Evolutionary conservation across 2,329 filamentous ascomycete species (phyloP).

Genomic region (Hirsutella minnesotensis): DNA sequence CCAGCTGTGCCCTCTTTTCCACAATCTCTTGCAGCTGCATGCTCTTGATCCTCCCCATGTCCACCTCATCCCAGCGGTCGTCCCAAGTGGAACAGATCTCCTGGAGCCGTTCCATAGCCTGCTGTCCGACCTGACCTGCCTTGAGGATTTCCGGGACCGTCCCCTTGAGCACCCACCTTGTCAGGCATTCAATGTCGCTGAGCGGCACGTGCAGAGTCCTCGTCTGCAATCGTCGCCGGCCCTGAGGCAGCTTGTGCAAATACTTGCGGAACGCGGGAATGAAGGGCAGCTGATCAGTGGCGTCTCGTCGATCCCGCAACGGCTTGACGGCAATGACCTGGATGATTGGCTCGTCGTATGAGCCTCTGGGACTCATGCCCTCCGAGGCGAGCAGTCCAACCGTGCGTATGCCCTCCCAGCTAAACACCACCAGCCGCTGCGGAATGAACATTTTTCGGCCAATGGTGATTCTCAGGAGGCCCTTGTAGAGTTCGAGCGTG

Average conservation of each 20-base stretch:
- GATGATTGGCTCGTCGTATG: slow-evolving; percentile 50
- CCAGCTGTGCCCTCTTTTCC: slow-evolving; percentile 55
- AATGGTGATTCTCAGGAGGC: slow-evolving; percentile 66
- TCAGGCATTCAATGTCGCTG: slow-evolving; percentile 74
- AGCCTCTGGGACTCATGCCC: slow-evolving; percentile 51
- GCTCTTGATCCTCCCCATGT: slow-evolving; percentile 72
- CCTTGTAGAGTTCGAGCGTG: slow-evolving; percentile 70
- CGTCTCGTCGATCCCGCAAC: slow-evolving; percentile 55
- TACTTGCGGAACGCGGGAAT: slow-evolving; percentile 56
- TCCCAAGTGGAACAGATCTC: slow-evolving; percentile 66
- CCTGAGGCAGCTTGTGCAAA: slow-evolving; percentile 56
- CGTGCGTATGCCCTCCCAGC: slow-evolving; percentile 71
- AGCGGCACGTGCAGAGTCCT: slow-evolving; percentile 61
- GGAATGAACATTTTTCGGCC: slow-evolving; percentile 68
- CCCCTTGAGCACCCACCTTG: slow-evolving; percentile 50
- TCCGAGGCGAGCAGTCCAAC: slow-evolving; percentile 71
- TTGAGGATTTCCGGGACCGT: slow-evolving; percentile 48
- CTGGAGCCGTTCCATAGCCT: slow-evolving; percentile 56
- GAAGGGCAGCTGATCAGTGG: slow-evolving; percentile 81
- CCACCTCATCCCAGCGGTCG: slow-evolving; percentile 70
- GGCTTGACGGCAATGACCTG: slow-evolving; percentile 70
- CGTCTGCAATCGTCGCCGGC: slow-evolving; percentile 53
- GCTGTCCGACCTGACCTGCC: slow-evolving; percentile 32
- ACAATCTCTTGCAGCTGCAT: slow-evolving; percentile 70
- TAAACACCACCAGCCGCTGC: slow-evolving; percentile 73